Evolutionary conservation across 2,329 filamentous ascomycete species (phyloP).

Genomic region (Ophiocordyceps australis): DNA sequence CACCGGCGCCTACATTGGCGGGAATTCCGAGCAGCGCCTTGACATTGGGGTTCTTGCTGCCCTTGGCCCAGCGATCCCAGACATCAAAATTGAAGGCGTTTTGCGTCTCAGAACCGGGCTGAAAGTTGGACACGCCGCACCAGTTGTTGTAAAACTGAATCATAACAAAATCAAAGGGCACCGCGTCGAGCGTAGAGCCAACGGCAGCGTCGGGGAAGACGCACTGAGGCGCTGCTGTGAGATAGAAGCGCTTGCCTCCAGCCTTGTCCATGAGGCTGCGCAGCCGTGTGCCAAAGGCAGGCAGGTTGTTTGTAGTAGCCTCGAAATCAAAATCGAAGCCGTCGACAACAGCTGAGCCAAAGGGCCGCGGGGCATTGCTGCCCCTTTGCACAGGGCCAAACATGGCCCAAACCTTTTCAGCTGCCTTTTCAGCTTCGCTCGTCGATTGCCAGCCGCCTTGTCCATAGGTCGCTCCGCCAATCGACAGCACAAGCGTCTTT

Average conservation of each 20-base stretch:
- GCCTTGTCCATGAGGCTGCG: constrained; percentile 34
- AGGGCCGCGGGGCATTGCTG: constrained; percentile 38
- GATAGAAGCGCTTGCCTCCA: constrained; percentile 35
- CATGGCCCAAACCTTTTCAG: constrained; percentile 48
- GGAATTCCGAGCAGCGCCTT: constrained; percentile 45
- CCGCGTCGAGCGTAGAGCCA: constrained; percentile 34
- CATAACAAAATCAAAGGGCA: constrained; percentile 40
- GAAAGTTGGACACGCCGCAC: constrained; percentile 38
- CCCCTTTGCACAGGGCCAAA: constrained; percentile 39
- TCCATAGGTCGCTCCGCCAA: constrained; percentile 53
- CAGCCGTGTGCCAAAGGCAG: constrained; percentile 38
- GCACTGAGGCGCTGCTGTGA: constrained; percentile 52
- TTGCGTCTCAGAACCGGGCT: constrained; percentile 20
- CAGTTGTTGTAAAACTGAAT: constrained; percentile 55
- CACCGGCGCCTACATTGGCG: constrained; percentile 31
- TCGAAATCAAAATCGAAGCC: constrained; percentile 70
- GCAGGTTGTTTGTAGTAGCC: constrained; percentile 37
- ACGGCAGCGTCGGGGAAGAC: constrained; percentile 44
- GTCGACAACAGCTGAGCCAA: constrained; percentile 46
- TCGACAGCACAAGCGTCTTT: constrained; percentile 56
- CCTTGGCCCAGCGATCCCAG: constrained; percentile 49
- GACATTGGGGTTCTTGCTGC: constrained; percentile 37
- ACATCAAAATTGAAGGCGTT: constrained; percentile 41
- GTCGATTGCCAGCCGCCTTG: constrained; percentile 46
- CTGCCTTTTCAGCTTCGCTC: constrained; percentile 31